phyloP scores from a whole-genome alignment of 163 green algal genomes.

The Scenedesmus sp. region DNA sequence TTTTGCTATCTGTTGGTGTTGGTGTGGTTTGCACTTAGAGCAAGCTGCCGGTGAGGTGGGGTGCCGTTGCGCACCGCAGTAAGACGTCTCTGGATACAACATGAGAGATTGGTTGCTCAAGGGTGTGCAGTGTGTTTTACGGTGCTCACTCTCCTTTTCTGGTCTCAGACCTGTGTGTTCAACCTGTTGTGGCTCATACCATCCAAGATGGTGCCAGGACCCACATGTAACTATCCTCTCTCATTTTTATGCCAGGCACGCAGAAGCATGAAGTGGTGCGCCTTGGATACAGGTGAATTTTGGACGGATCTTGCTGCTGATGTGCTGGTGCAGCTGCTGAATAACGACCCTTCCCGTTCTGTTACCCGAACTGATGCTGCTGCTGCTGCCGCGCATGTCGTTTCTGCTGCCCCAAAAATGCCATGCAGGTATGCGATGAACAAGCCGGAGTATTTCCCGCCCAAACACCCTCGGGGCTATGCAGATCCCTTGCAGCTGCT shows the following conservation, averaged over 20 bases:
- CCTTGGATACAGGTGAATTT: neutral
- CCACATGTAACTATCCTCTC: too few relatives aligned
- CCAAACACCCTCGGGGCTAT: neutral
- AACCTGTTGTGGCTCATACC: too few relatives aligned
- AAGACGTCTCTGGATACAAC: too few relatives aligned
- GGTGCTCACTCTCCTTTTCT: too few relatives aligned
- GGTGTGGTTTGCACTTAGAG: too few relatives aligned
- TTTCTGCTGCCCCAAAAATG: neutral
- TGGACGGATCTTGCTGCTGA: neutral
- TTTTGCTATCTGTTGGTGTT: neutral
- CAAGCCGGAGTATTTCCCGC: conserved; percentile 21
- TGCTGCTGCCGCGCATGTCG: conserved; percentile 2
- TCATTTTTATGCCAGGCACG: neutral
- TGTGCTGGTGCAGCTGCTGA: neutral
- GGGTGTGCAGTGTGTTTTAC: too few relatives aligned
- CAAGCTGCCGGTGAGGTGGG: too few relatives aligned
- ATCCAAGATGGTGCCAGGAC: too few relatives aligned
- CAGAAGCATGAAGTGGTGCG: neutral
- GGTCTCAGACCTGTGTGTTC: too few relatives aligned
- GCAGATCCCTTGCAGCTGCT: conserved; percentile 62
- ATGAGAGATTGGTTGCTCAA: too few relatives aligned
- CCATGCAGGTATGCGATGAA: conserved; percentile 55
- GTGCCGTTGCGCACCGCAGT: too few relatives aligned
- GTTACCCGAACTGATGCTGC: neutral
- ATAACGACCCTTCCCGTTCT: neutral